Conservation (phyloP, 148 eudicot species). For the Rhododendron ferrugineum region DNA sequence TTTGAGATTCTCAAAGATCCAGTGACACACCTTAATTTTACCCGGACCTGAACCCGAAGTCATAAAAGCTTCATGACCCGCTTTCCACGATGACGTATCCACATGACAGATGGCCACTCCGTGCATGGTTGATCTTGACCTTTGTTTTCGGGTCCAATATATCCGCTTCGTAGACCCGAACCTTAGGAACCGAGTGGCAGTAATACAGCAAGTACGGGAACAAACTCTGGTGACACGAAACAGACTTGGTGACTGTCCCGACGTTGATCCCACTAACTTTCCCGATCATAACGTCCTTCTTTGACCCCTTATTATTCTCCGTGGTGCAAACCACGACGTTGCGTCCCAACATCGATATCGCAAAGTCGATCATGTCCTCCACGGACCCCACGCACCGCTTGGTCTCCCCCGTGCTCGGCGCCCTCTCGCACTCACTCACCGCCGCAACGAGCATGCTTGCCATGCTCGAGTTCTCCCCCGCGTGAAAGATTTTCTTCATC, state of each 20-base stretch:
- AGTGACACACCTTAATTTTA: conserved; percentile 28
- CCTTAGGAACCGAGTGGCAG: conserved; percentile 51
- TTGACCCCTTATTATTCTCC: conserved; percentile 28
- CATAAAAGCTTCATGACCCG: conserved; percentile 46
- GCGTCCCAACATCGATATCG: conserved; percentile 35
- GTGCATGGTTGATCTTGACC: conserved; percentile 37
- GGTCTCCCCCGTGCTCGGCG: conserved; percentile 38
- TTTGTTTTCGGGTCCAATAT: conserved; percentile 36
- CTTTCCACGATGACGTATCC: conserved; percentile 48
- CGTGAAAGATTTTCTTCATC: conserved; percentile 33
- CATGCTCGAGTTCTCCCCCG: conserved; percentile 44
- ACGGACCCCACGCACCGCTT: conserved; percentile 42
- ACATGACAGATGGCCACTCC: conserved; percentile 49
- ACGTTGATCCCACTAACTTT: conserved; percentile 39
- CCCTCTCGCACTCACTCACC: conserved; percentile 43
- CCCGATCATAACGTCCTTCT: conserved; percentile 33
- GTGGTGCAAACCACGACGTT: conserved; percentile 36
- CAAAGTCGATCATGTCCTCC: conserved; percentile 54
- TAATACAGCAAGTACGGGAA: conserved; percentile 50
- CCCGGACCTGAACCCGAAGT: conserved; percentile 49
- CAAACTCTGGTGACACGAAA: conserved; percentile 50
- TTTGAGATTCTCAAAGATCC: conserved; percentile 3
- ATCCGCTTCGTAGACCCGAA: conserved; percentile 50
- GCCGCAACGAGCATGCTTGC: conserved; percentile 31
- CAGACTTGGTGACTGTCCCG: conserved; percentile 15